These are phyloP conservation scores for Alternaria brassicae DNA, from an alignment of 2,329 filamentous ascomycete genomes.

Conservation along the genomic window DNA sequence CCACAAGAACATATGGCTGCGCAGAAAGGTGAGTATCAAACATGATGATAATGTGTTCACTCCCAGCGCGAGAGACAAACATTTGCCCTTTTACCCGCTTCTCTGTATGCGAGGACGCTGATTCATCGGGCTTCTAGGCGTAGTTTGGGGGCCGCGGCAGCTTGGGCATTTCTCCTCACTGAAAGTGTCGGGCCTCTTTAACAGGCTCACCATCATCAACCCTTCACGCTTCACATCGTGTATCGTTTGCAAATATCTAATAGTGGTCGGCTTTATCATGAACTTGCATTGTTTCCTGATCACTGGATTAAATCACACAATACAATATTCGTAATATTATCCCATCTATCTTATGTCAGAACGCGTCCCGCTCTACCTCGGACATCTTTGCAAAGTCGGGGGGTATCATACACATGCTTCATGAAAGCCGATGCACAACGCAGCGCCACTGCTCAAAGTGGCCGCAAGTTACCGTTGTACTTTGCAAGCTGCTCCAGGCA, in stretches of 20 bases:
- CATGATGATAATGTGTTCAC: background rate
- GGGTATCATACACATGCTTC: background rate
- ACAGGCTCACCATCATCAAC: background rate
- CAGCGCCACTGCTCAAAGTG: slow-evolving; percentile 16
- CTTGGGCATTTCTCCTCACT: background rate
- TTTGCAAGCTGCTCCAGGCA: slow-evolving; percentile 59
- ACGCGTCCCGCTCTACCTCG: background rate
- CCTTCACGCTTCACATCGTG: background rate
- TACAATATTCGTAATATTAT: background rate
- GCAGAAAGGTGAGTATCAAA: background rate
- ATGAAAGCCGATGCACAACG: background rate
- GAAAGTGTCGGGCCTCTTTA: background rate
- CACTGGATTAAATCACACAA: background rate
- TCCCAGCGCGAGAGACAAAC: background rate
- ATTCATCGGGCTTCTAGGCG: background rate
- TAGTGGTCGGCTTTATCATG: background rate
- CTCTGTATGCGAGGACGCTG: background rate
- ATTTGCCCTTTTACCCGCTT: background rate
- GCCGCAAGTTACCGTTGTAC: slow-evolving; percentile 23
- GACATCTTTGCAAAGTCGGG: background rate
- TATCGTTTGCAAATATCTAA: background rate
- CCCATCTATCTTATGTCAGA: background rate
- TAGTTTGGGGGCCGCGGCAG: background rate
- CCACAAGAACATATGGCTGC: background rate
- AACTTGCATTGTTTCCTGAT: background rate